Base-by-base conservation (phyloP, 305 asterid genomes). In the Fraxinus velutina region DNA sequence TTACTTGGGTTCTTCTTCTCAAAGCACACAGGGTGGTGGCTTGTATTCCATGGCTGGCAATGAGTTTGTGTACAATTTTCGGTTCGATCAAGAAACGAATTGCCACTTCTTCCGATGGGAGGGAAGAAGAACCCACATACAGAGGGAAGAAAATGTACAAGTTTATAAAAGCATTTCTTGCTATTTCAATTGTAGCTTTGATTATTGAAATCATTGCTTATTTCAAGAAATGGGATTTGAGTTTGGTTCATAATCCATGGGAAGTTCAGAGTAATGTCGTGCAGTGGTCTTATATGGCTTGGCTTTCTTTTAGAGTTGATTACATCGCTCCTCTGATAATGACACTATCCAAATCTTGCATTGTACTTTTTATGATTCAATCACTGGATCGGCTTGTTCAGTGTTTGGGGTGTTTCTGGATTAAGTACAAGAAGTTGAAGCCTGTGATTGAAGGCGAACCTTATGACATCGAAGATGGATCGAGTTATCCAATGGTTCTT, bases 401-500 rank as follows among this genome's bases (percentile, higher is more conserved):
- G 78, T 91, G 98, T 77, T 80, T 96, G 78, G 97, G 97, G 0
- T 93, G 97, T 80, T 94, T 94, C 76, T 96, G 97, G 97, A 91
- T 96, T 72, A 96, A 94, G 88, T 80, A 50, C 78, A 92, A 85
- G 89, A 88, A 84, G 62, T 42, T 94, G 86, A 94, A 89, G 90
- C 97, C 97, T 0, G 88, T 83, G 60, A 70, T 84, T 0, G 86
- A 85, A 21, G 93, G 34, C 3, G 91, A 89, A 83, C 75, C 88
- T 2, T 79, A 10, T 71, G 99, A 95, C 68, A 36, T 86, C 24
- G 97, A 92, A 36, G 95, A 89, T 81, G 96, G 88, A 37, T 87
- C 91, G 1, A 88, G 83, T 74, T 96, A 78, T 74, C 98, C 99
- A 0, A 94, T 92, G 97, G 97, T 96, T 86, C 96, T 96, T 89